These are phyloP conservation scores for Gigaspora rosea DNA, from an alignment of 192 early-diverging fungal species.

Conservation along the genomic window DNA sequence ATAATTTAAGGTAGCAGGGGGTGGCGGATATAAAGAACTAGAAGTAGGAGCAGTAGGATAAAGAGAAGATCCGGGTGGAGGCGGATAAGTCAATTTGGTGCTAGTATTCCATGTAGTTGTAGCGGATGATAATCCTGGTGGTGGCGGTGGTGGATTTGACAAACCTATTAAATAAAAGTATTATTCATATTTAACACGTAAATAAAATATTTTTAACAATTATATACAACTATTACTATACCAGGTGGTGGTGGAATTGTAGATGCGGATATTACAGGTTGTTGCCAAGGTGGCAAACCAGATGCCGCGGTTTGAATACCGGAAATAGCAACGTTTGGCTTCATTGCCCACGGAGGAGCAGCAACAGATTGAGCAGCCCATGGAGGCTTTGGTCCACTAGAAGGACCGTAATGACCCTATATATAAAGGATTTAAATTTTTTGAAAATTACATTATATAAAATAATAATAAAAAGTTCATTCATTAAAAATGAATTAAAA, in stretches of 20 bases:
- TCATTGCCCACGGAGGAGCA: conserved; percentile 43
- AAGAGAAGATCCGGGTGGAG: conserved; percentile 29
- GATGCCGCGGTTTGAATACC: conserved; percentile 18
- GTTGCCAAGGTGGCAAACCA: conserved; percentile 44
- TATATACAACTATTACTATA: not conserved
- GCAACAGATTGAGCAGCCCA: conserved; percentile 5
- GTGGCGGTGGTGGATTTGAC: conserved; percentile 15
- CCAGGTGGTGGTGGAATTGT: conserved; percentile 30
- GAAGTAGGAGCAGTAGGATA: conserved; percentile 6
- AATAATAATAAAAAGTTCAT: not conserved
- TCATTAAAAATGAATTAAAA: too few species aligned
- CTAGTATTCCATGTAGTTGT: conserved; percentile 19
- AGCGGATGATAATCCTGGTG: conserved; percentile 25
- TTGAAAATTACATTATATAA: too few species aligned
- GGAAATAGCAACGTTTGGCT: conserved; percentile 18
- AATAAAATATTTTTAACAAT: not conserved
- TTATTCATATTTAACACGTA: not conserved
- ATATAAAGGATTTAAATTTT: not conserved
- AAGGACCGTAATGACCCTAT: conserved; percentile 35
- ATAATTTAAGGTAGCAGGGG: conserved; percentile 15
- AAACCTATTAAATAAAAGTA: not conserved
- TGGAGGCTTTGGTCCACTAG: conserved; percentile 21
- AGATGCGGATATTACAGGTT: not conserved
- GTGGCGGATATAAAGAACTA: not conserved
- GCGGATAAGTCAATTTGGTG: conserved; percentile 26